These are phyloP conservation scores for Cladosporium sphaerospermum DNA, from an alignment of 2,329 filamentous ascomycete species.

Conservation along the genomic window DNA sequence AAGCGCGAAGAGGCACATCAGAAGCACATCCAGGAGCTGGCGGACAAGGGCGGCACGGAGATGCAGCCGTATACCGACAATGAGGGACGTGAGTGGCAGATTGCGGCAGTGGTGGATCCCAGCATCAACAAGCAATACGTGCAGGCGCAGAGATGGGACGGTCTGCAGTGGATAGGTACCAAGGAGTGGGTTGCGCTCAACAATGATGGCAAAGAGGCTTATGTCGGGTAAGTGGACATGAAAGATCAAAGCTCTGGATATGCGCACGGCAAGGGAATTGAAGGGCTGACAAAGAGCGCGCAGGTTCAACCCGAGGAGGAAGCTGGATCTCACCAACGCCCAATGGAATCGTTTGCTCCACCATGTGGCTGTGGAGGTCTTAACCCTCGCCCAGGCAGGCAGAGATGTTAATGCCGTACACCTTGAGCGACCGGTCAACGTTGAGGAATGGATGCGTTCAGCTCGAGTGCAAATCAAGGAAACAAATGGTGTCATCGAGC, in stretches of 20 bases:
- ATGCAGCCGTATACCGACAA: constrained; percentile 12
- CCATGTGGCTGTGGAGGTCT: constrained; percentile 52
- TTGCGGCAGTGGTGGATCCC: constrained; percentile 21
- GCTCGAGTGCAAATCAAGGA: constrained; percentile 5
- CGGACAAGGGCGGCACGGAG: constrained; percentile 7
- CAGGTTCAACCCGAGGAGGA: constrained; percentile 36
- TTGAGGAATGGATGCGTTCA: constrained; percentile 15
- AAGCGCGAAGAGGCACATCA: constrained; percentile 17
- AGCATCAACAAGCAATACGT: constrained; percentile 34
- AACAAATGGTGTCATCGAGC: constrained; percentile 5
- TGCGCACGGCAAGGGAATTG: neutral
- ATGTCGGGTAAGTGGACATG: constrained; percentile 26
- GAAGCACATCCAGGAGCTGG: constrained; percentile 10
- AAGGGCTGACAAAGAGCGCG: constrained; percentile 9
- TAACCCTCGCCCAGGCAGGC: constrained; percentile 42
- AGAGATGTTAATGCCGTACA: constrained; percentile 30
- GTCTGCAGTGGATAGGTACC: constrained; percentile 49
- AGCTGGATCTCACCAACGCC: constrained; percentile 30
- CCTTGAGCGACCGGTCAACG: constrained; percentile 18
- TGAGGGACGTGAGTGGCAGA: constrained; percentile 19
- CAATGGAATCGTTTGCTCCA: constrained; percentile 42
- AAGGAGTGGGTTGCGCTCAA: constrained; percentile 37
- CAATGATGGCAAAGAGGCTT: constrained; percentile 31
- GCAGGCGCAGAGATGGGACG: constrained; percentile 46
- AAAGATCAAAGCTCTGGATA: neutral